Conservation (phyloP, 768 basidiomycete species). For the Calocera viscosa region DNA sequence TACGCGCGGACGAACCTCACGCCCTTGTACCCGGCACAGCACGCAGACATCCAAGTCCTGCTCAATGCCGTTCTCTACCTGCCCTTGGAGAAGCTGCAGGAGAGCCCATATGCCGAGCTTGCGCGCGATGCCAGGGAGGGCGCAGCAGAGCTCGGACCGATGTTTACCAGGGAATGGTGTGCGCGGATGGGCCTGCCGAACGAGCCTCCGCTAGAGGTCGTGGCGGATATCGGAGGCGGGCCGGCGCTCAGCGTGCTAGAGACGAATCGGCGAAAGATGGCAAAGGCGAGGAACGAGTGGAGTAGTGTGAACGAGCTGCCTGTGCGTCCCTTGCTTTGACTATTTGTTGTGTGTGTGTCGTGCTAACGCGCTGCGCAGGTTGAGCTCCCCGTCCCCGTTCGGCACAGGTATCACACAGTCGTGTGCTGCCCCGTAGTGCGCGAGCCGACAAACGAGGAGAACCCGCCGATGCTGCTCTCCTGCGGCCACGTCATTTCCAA, state of each 20-base stretch:
- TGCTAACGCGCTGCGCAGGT: conserved; percentile 43
- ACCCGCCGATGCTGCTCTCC: conserved; percentile 95
- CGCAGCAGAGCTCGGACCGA: conserved; percentile 40
- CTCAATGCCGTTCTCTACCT: conserved; percentile 57
- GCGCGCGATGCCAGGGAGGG: conserved; percentile 39
- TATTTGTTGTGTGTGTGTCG: conserved; percentile 8
- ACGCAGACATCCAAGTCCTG: conserved; percentile 53
- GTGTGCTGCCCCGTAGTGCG: conserved; percentile 97
- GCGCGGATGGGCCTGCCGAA: conserved; percentile 76
- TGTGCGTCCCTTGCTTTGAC: conserved; percentile 33
- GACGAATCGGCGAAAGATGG: conserved; percentile 87
- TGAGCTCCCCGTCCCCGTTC: conserved; percentile 76
- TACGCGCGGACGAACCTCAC: conserved; percentile 62
- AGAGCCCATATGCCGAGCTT: conserved; percentile 64
- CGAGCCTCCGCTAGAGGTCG: conserved; percentile 74
- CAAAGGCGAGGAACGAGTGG: conserved; percentile 88
- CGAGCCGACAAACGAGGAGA: conserved; percentile 83
- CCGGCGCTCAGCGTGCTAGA: conserved; percentile 86
- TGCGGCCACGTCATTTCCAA: conserved; percentile 94
- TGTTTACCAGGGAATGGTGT: conserved; percentile 85
- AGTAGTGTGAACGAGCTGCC: conserved; percentile 79
- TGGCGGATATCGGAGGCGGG: conserved; percentile 85
- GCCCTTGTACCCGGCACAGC: conserved; percentile 50
- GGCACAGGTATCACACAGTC: conserved; percentile 89
- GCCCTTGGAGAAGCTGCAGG: conserved; percentile 50